Conservation (phyloP, 352 stramenopile species). For the Phytophthora sojae region DNA sequence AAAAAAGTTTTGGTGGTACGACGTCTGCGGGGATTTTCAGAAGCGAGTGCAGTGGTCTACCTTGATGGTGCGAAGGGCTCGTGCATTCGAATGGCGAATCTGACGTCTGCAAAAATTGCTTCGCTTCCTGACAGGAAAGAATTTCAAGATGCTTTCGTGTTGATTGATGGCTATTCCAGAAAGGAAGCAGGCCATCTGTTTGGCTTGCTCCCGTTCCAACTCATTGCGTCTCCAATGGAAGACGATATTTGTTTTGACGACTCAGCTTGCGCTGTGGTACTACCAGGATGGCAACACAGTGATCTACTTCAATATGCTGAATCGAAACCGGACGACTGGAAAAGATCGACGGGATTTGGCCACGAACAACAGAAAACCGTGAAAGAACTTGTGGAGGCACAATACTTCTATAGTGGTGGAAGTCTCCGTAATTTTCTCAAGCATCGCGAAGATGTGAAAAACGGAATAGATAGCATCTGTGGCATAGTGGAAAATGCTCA, state of each 20-base stretch:
- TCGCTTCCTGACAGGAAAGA: slow-evolving; percentile 30
- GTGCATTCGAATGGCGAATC: slow-evolving; percentile 22
- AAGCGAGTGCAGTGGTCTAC: slow-evolving; percentile 25
- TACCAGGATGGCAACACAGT: slow-evolving; percentile 31
- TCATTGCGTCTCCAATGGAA: slow-evolving; percentile 26
- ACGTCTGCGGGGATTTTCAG: slow-evolving; percentile 18
- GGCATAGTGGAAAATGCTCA: slow-evolving; percentile 3
- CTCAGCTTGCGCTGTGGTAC: slow-evolving; percentile 16
- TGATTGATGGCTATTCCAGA: slow-evolving; percentile 34
- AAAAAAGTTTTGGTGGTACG: slow-evolving; percentile 32
- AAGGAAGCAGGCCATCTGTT: slow-evolving; percentile 25
- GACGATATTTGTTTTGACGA: slow-evolving; percentile 9
- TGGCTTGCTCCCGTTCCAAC: slow-evolving; percentile 24
- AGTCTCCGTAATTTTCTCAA: slow-evolving; percentile 38
- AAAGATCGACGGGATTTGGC: slow-evolving; percentile 17
- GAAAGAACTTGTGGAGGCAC: slow-evolving; percentile 17
- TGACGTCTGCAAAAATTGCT: slow-evolving; percentile 20
- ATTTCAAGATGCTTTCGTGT: slow-evolving; percentile 23
- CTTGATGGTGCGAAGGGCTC: slow-evolving; percentile 22
- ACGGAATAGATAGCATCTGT: slow-evolving; percentile 27
- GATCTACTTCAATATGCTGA: slow-evolving; percentile 31
- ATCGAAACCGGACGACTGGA: slow-evolving; percentile 27
- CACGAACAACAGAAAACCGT: slow-evolving; percentile 4
- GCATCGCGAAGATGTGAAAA: slow-evolving; percentile 18
- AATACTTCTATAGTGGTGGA: slow-evolving; percentile 43